These are phyloP conservation scores for Ciborinia camelliae DNA, from an alignment of 2,329 filamentous ascomycete genomes.

Conservation along the genomic window DNA sequence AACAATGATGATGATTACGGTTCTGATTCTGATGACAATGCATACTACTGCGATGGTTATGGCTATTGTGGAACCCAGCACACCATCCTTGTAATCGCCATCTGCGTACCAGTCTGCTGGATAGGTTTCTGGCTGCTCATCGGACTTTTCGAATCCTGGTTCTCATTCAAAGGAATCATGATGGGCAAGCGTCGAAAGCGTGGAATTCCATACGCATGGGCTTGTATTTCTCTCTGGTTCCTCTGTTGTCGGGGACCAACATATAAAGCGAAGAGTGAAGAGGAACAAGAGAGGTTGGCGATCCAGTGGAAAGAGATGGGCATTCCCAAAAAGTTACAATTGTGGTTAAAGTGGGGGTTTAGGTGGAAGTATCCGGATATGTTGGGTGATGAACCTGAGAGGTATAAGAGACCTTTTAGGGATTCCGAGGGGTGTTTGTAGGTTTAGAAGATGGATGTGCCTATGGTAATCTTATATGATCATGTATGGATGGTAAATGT, in stretches of 20 bases:
- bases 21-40: background rate
- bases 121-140: slow-evolving; percentile 22
- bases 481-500: too few species aligned
- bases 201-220: slow-evolving; percentile 28
- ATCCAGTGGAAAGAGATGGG: slow-evolving; percentile 21
- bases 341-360: slow-evolving; percentile 29
- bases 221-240: slow-evolving; percentile 25
- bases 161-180: slow-evolving; percentile 29
- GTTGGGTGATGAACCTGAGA: slow-evolving; percentile 26
- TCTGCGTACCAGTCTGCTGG: slow-evolving; percentile 18
- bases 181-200: slow-evolving; percentile 26
- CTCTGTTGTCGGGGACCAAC: slow-evolving; percentile 27
- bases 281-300: slow-evolving; percentile 25
- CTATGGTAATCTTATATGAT: too few species aligned
- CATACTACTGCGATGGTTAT: slow-evolving; percentile 11
- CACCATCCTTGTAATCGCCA: slow-evolving; percentile 14
- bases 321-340: background rate
- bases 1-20: background rate
- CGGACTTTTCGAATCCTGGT: slow-evolving; percentile 26
- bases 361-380: slow-evolving; percentile 29
- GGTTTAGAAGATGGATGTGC: background rate
- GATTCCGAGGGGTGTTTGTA: slow-evolving; percentile 12
- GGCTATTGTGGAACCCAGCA: slow-evolving; percentile 17
- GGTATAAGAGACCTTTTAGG: slow-evolving; percentile 26
- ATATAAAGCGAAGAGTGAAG: slow-evolving; percentile 27